These are phyloP conservation scores for Malbranchea zuffiana DNA, from an alignment of 2,329 filamentous ascomycete species.

Conservation along the genomic window DNA sequence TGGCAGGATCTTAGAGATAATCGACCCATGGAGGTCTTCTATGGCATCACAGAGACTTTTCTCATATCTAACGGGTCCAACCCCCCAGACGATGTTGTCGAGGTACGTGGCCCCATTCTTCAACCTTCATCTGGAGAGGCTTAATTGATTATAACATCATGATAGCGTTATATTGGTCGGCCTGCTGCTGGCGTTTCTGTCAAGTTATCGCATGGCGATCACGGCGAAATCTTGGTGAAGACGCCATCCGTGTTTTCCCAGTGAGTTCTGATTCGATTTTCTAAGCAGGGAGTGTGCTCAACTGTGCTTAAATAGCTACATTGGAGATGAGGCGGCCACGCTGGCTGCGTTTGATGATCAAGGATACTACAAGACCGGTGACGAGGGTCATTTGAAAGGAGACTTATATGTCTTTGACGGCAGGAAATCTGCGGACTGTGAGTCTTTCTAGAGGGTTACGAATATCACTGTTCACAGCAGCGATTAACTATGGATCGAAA, in stretches of 20 bases:
- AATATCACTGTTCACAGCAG: neutral
- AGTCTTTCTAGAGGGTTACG: neutral
- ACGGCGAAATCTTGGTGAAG: slow-evolving; percentile 12
- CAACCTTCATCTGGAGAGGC: neutral
- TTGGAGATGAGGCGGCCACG: slow-evolving; percentile 9
- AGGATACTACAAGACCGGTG: slow-evolving; percentile 18
- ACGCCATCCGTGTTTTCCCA: slow-evolving; percentile 3
- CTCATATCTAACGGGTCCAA: neutral
- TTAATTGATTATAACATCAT: neutral
- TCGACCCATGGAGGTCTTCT: slow-evolving; percentile 3
- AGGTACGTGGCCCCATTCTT: slow-evolving; percentile 2
- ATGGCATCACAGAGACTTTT: slow-evolving; percentile 5
- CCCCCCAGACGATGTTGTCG: neutral
- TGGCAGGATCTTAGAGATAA: slow-evolving; percentile 7
- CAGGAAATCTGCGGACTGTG: slow-evolving; percentile 16
- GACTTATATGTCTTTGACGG: slow-evolving; percentile 16
- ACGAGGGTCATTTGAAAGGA: slow-evolving; percentile 12
- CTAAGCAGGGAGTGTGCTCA: neutral
- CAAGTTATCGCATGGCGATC: slow-evolving; percentile 10
- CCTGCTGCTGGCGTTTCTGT: slow-evolving; percentile 2
- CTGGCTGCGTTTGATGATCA: slow-evolving; percentile 12
- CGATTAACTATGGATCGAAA: neutral
- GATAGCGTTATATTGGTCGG: slow-evolving; percentile 11
- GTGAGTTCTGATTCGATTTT: slow-evolving; percentile 3
- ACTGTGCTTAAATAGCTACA: slow-evolving; percentile 7